These are phyloP conservation scores for Papiliotrema fonsecae DNA, from an alignment of 1,284 basidiomycete species.

Conservation along the genomic window DNA sequence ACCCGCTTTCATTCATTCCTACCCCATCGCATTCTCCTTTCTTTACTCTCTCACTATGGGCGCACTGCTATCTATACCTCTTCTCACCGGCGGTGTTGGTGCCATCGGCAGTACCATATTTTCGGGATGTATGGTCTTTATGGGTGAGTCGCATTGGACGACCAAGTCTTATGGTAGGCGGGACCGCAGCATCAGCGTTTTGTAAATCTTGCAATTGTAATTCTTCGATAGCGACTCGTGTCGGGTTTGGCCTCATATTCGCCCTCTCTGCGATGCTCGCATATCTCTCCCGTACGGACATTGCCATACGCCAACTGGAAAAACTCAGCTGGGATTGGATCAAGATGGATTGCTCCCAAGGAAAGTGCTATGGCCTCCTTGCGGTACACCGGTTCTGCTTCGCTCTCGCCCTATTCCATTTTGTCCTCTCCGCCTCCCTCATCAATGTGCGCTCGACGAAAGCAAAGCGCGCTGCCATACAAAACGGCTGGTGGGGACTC, in stretches of 20 bases:
- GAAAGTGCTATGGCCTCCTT: slow-evolving; percentile 92
- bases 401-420: slow-evolving; percentile 84
- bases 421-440: slow-evolving; percentile 70
- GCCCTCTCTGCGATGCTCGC: slow-evolving; percentile 92
- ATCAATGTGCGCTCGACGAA: slow-evolving; percentile 85
- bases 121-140: slow-evolving; percentile 56
- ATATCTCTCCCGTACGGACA: slow-evolving; percentile 89
- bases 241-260: slow-evolving; percentile 96
- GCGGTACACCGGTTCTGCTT: slow-evolving; percentile 98
- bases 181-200: slow-evolving; percentile 77
- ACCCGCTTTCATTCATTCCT: no score
- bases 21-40: background rate
- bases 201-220: slow-evolving; percentile 99
- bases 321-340: slow-evolving; percentile 94
- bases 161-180: slow-evolving; percentile 23
- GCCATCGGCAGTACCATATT: slow-evolving; percentile 74
- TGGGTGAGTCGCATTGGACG: slow-evolving; percentile 60
- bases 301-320: slow-evolving; percentile 81
- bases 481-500: slow-evolving; percentile 99
- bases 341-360: slow-evolving; percentile 92
- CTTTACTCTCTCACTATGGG: slow-evolving; percentile 55
- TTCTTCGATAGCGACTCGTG: slow-evolving; percentile 93
- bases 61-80: slow-evolving; percentile 75
- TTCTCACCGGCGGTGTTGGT: slow-evolving; percentile 66
- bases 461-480: slow-evolving; percentile 85